Percentiles rank a stretch among this genome's conserved stretches.
Conservation (phyloP, 1,284 basidiomycete species). For the Boletellus deceptivus region DNA sequence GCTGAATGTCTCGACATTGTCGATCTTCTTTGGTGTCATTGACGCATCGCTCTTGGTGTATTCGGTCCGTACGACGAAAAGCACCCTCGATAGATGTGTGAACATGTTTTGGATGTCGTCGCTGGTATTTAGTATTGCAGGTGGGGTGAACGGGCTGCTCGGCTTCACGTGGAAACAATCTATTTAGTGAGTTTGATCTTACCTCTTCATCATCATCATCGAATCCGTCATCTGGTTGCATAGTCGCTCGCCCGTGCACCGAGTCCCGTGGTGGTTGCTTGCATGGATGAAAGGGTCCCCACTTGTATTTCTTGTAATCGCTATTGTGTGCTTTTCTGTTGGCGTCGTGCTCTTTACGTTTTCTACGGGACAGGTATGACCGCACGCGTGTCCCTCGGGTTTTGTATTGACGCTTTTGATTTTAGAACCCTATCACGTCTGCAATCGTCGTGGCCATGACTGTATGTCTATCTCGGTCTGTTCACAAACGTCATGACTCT, state of each 20-base stretch:
- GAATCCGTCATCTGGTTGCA: not conserved
- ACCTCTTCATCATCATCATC: not conserved
- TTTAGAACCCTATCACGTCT: slow-evolving; percentile 55
- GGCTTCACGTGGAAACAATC: slow-evolving; percentile 61
- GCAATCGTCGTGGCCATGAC: slow-evolving; percentile 71
- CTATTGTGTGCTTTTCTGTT: slow-evolving; percentile 55
- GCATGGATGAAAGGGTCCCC: slow-evolving; percentile 61
- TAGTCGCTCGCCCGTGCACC: slow-evolving; percentile 53
- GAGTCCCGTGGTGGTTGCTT: slow-evolving; percentile 49
- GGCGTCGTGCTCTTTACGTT: slow-evolving; percentile 54
- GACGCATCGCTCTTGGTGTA: slow-evolving; percentile 53
- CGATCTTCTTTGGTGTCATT: slow-evolving; percentile 58
- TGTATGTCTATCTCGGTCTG: slow-evolving; percentile 31
- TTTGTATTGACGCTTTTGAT: slow-evolving; percentile 1
- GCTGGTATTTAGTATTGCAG: slow-evolving; percentile 57
- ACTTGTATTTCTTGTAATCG: slow-evolving; percentile 53
- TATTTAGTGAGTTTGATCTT: slow-evolving; percentile 45
- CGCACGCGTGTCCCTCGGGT: no score
- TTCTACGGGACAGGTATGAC: slow-evolving; percentile 43
- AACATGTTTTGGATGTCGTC: slow-evolving; percentile 63
- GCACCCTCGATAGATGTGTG: slow-evolving; percentile 36
- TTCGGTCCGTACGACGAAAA: slow-evolving; percentile 34
- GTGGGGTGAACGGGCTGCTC: slow-evolving; percentile 56
- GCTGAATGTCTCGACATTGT: slow-evolving; percentile 54
- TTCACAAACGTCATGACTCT: no score